These are phyloP conservation scores for Crotalaria pallida DNA, from an alignment of 306 rosid species.

Conservation along the genomic window DNA sequence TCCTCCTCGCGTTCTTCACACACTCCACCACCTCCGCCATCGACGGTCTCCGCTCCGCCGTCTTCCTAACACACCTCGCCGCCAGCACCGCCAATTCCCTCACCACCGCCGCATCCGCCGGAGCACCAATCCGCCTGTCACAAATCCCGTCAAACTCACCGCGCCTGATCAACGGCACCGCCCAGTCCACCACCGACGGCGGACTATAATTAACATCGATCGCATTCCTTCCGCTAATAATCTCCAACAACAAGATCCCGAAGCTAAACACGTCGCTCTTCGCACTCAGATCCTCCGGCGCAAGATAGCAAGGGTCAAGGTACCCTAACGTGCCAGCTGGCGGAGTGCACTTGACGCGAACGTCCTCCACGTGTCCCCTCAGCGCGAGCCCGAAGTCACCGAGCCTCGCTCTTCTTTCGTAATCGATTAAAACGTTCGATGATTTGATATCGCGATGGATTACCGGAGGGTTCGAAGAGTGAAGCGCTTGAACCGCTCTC, in stretches of 20 bases:
- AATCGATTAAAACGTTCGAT: conserved; percentile 71
- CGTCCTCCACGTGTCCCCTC: conserved; percentile 88
- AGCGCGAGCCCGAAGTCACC: conserved; percentile 81
- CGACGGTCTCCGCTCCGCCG: conserved; percentile 67
- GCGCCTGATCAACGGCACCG: conserved; percentile 54
- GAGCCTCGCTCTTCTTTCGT: conserved; percentile 52
- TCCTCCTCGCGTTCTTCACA: conserved; percentile 27
- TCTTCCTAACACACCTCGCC: conserved; percentile 60
- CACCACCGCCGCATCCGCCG: conserved; percentile 29
- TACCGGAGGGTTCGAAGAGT: conserved; percentile 75
- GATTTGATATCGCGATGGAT: conserved; percentile 86
- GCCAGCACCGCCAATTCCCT: conserved; percentile 57
- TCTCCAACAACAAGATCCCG: conserved; percentile 77
- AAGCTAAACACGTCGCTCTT: conserved; percentile 96
- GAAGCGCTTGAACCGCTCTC: conserved; percentile 53
- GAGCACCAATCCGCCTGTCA: conserved; percentile 52
- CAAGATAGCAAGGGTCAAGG: conserved; percentile 82
- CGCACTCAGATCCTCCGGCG: conserved; percentile 72
- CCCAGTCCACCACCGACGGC: conserved; percentile 90
- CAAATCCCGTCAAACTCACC: conserved; percentile 44
- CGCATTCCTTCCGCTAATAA: conserved; percentile 75
- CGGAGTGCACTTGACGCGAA: conserved; percentile 69
- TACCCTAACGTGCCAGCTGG: conserved; percentile 97
- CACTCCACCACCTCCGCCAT: conserved; percentile 76
- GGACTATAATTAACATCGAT: conserved; percentile 81